These are phyloP conservation scores for Chenopodium berlandieri DNA, from an alignment of 148 eudicot genomes.

Conservation along the genomic window DNA sequence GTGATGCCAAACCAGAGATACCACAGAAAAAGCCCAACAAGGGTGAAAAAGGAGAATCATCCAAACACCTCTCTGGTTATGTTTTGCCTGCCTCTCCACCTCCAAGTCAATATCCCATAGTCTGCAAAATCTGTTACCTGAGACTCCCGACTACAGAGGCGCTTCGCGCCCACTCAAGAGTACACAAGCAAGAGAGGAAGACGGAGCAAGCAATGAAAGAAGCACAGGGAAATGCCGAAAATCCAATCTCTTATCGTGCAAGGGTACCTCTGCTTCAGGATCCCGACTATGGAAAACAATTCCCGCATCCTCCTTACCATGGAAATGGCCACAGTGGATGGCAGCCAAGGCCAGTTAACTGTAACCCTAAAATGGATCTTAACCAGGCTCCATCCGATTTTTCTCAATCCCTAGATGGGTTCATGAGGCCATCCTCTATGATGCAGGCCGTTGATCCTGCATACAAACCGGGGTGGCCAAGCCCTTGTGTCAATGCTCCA, in stretches of 20 bases:
- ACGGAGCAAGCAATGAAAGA: slow-evolving; percentile 24
- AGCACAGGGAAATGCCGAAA: slow-evolving; percentile 3
- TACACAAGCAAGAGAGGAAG: slow-evolving; percentile 36
- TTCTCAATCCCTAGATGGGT: background rate
- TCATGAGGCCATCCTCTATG: background rate
- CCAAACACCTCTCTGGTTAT: background rate
- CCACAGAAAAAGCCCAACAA: background rate
- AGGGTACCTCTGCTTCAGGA: slow-evolving; percentile 9
- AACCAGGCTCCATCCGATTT: background rate
- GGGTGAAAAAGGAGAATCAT: slow-evolving; percentile 22
- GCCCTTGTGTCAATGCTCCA: background rate
- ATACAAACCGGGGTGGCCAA: slow-evolving; percentile 7
- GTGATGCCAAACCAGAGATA: background rate
- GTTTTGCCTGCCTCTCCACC: background rate
- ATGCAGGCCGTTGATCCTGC: background rate
- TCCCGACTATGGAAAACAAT: slow-evolving; percentile 5
- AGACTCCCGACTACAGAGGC: slow-evolving; percentile 29
- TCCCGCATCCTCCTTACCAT: slow-evolving; percentile 2
- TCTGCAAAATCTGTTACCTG: slow-evolving; percentile 28
- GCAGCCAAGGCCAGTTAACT: background rate
- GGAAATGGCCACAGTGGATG: slow-evolving; percentile 14
- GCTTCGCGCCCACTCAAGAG: slow-evolving; percentile 41
- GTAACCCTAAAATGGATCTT: background rate
- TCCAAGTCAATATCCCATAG: slow-evolving; percentile 8
- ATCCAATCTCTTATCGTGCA: background rate